Conservation (phyloP, 176 grass and related monocot genomes). For the Hsuehochloa calcarea region DNA sequence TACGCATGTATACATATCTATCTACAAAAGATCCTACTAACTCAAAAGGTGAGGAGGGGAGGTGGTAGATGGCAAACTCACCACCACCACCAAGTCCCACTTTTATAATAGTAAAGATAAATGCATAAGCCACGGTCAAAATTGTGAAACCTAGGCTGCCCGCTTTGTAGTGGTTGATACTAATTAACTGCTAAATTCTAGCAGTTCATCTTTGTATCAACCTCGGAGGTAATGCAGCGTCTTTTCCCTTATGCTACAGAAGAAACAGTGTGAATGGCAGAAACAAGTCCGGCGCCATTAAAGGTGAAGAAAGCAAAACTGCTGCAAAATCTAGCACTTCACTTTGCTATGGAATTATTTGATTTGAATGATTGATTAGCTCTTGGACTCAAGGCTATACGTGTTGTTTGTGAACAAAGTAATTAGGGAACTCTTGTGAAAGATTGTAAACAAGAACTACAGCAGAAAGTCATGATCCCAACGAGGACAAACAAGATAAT, state of each 20-base stretch:
- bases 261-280: neutral
- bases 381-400: neutral
- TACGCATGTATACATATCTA: too few relatives aligned
- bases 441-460: neutral
- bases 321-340: neutral
- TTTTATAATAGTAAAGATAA: too few relatives aligned
- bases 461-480: neutral
- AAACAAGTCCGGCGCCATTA: neutral
- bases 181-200: neutral
- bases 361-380: neutral
- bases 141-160: neutral
- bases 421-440: neutral
- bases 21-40: too few relatives aligned
- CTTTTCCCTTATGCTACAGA: neutral
- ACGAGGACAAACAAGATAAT: neutral
- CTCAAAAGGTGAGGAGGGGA: too few relatives aligned
- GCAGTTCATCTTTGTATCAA: neutral
- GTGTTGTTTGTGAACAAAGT: neutral
- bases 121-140: neutral
- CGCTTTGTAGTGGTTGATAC: neutral
- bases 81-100: too few relatives aligned
- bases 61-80: too few relatives aligned
- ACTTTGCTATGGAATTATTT: neutral
- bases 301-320: neutral
- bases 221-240: neutral